Evolutionary conservation across 2,329 filamentous ascomycete species (phyloP).

Genomic region (Cryphonectria parasitica): DNA sequence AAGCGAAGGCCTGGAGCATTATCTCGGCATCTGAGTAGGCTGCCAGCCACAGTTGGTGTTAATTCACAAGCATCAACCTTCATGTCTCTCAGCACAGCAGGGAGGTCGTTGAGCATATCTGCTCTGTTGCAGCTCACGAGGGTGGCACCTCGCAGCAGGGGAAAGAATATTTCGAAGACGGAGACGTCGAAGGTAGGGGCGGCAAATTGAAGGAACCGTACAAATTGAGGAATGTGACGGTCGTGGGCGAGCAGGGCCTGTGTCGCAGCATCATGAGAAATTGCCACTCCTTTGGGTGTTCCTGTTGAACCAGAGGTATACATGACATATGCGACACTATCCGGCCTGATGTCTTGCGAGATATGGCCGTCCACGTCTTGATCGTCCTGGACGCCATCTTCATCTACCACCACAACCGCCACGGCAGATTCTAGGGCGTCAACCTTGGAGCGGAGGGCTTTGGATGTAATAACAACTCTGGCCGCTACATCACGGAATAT

Average conservation of each 20-base stretch:
- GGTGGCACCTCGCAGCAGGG: slow-evolving; percentile 73
- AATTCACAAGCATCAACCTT: slow-evolving; percentile 83
- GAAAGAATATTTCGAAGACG: slow-evolving; percentile 94
- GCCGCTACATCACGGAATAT: slow-evolving; percentile 79
- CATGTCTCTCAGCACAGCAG: slow-evolving; percentile 65
- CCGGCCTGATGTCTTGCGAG: slow-evolving; percentile 32
- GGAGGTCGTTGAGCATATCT: slow-evolving; percentile 75
- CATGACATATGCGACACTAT: slow-evolving; percentile 80
- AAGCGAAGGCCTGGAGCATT: slow-evolving; percentile 71
- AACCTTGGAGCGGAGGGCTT: slow-evolving; percentile 48
- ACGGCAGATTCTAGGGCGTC: slow-evolving; percentile 38
- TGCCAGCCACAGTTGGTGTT: slow-evolving; percentile 84
- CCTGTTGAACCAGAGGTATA: slow-evolving; percentile 93
- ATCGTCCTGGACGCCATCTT: slow-evolving; percentile 19
- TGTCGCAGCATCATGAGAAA: slow-evolving; percentile 79
- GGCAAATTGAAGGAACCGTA: slow-evolving; percentile 86
- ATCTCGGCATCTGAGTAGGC: slow-evolving; percentile 69
- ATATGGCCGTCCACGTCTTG: not conserved
- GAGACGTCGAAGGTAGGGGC: slow-evolving; percentile 94
- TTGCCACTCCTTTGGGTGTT: slow-evolving; percentile 81
- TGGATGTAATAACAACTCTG: slow-evolving; percentile 66
- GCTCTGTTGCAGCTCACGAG: slow-evolving; percentile 72
- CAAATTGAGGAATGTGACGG: slow-evolving; percentile 73
- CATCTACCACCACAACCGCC: slow-evolving; percentile 44
- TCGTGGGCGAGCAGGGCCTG: slow-evolving; percentile 85